phyloP scores from a whole-genome alignment of 345 rosid genomes.

The Barbarea vulgaris region DNA sequence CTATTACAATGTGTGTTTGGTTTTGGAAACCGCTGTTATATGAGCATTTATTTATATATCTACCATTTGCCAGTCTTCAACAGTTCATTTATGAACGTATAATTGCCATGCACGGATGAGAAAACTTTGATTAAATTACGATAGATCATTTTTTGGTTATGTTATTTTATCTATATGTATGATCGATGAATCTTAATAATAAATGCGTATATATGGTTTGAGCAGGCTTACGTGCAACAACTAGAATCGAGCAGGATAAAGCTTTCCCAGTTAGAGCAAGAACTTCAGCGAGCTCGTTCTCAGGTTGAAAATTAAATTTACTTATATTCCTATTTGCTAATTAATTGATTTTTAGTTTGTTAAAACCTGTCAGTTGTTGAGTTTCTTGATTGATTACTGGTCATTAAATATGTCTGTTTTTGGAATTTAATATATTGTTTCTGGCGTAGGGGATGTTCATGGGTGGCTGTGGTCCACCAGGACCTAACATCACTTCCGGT shows the following conservation, averaged over 20 bases:
- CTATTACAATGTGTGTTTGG: not conserved
- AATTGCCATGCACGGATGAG: not conserved
- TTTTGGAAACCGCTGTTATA: not conserved
- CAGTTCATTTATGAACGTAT: not conserved
- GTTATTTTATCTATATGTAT: not conserved
- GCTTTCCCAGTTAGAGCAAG: constrained; percentile 90
- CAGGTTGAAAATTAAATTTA: constrained; percentile 52
- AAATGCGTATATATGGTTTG: constrained; percentile 20
- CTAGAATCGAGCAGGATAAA: constrained; percentile 91
- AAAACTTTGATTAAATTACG: not conserved
- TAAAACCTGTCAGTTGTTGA: not conserved
- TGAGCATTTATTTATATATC: constrained; percentile 5
- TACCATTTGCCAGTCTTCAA: not conserved
- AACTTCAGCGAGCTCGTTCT: constrained; percentile 91
- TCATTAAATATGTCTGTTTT: not conserved
- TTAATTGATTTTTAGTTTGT: not conserved
- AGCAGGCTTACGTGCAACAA: constrained; percentile 96
- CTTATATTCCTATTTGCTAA: not conserved
- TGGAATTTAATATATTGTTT: constrained; percentile 8
- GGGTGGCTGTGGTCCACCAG: constrained; percentile 76
- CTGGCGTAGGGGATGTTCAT: constrained; percentile 70
- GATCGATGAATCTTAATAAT: not conserved
- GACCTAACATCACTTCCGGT: constrained; percentile 86
- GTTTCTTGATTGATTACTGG: not conserved
- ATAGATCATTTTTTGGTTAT: not conserved